These are phyloP conservation scores for Paramecium sexaurelia DNA, from an alignment of 73 alveolate genomes.

Conservation along the genomic window DNA sequence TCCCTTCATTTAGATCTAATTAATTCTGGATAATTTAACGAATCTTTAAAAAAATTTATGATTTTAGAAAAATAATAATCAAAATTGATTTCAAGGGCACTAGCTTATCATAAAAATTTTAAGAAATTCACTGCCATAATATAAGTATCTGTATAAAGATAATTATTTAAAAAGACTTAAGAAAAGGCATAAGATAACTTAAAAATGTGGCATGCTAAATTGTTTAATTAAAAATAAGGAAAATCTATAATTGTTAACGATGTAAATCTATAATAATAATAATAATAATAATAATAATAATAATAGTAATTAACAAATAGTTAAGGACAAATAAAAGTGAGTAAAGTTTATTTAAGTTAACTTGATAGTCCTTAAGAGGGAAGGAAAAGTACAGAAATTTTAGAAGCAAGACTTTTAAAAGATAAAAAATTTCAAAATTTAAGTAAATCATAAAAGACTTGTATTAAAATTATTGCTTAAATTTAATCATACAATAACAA, in stretches of 20 bases:
- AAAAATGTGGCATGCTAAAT: slow-evolving; percentile 6
- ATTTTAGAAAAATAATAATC: neutral
- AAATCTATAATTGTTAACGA: neutral
- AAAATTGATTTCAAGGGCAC: neutral
- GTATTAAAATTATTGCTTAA: neutral
- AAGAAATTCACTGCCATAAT: neutral
- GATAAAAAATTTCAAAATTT: neutral
- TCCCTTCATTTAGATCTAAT: neutral
- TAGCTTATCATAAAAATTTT: neutral
- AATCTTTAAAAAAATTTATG: neutral
- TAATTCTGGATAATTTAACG: neutral
- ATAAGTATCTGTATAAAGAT: neutral
- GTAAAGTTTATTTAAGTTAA: too few relatives aligned
- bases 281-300: too few relatives aligned
- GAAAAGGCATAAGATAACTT: neutral
- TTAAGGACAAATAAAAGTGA: too few relatives aligned
- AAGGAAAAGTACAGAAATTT: neutral
- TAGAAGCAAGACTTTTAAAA: neutral
- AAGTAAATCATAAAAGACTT: neutral
- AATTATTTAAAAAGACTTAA: neutral
- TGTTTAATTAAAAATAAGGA: neutral
- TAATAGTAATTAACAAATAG: too few relatives aligned
- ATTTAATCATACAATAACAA: neutral
- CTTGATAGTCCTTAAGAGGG: neutral
- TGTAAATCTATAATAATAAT: too few relatives aligned